These are phyloP conservation scores for Fistulina hepatica DNA, from an alignment of 1,284 basidiomycete species.

Conservation along the genomic window DNA sequence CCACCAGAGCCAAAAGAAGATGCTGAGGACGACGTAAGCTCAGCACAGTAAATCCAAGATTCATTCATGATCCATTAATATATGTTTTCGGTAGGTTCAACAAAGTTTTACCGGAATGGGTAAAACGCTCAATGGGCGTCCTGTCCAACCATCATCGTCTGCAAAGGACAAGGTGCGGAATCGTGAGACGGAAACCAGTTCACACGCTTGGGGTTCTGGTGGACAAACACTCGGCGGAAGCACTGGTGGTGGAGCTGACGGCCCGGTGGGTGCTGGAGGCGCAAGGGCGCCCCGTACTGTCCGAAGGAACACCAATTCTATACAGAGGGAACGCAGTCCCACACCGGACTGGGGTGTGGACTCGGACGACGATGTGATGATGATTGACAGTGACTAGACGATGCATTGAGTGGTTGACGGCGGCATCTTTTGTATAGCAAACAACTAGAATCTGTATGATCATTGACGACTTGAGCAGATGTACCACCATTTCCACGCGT, in stretches of 20 bases:
- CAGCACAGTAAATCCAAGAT: background rate
- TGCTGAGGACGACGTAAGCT: background rate
- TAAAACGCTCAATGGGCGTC: conserved; percentile 40
- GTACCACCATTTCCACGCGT: too few species aligned
- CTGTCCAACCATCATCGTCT: conserved; percentile 21
- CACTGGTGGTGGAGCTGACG: conserved; percentile 24
- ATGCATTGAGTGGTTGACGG: too few species aligned
- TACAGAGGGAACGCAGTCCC: conserved; percentile 41
- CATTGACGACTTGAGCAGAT: too few species aligned
- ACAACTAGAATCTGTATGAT: too few species aligned
- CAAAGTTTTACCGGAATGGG: conserved; percentile 40
- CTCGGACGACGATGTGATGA: conserved; percentile 60
- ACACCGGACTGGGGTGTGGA: conserved; percentile 71
- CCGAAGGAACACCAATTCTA: conserved; percentile 23
- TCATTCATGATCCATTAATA: background rate
- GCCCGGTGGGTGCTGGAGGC: conserved; percentile 41
- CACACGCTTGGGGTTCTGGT: conserved; percentile 38
- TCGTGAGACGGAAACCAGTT: conserved; percentile 20
- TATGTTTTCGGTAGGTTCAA: background rate
- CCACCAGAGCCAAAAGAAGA: conserved; percentile 33
- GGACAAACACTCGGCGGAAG: conserved; percentile 46
- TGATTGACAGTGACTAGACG: conserved; percentile 69
- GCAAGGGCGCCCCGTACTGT: conserved; percentile 36
- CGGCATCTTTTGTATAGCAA: too few species aligned
- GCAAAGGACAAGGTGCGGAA: conserved; percentile 48